A percentile compares a stretch with the other conserved stretches of the same genome.
These are phyloP conservation scores for Trametes sanguinea DNA, from an alignment of 768 basidiomycete species.

Conservation along the genomic window DNA sequence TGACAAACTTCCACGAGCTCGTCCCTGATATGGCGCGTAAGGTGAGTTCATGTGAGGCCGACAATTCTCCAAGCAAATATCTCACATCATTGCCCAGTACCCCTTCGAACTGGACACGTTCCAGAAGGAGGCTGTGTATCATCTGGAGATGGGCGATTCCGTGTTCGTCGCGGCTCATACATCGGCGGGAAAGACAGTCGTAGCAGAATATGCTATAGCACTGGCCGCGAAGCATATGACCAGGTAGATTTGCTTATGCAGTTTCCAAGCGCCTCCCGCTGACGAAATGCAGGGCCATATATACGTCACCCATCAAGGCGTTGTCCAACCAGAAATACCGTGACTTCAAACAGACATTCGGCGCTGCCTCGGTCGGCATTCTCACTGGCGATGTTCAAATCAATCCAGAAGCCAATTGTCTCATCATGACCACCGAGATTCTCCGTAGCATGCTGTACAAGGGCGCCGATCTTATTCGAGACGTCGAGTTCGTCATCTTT, in stretches of 20 bases:
- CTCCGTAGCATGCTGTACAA: slow-evolving; percentile 98
- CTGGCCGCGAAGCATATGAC: slow-evolving; percentile 99
- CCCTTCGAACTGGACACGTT: slow-evolving; percentile 99
- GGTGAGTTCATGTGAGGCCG: slow-evolving; percentile 41
- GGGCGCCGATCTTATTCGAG: slow-evolving; percentile 96
- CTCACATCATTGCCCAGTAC: slow-evolving; percentile 54
- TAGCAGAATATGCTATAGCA: slow-evolving; percentile 98
- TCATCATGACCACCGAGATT: slow-evolving; percentile 99
- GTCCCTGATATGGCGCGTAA: slow-evolving; percentile 97
- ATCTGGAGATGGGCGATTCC: slow-evolving; percentile 94
- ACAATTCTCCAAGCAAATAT: no score
- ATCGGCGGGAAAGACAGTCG: slow-evolving; percentile 98
- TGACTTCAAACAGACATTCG: slow-evolving; percentile 97
- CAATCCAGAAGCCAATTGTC: slow-evolving; percentile 94
- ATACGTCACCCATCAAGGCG: slow-evolving; percentile 98
- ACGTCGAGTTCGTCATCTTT: slow-evolving; percentile 99
- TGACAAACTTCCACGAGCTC: slow-evolving; percentile 86
- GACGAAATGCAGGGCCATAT: slow-evolving; percentile 73
- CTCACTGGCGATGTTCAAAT: slow-evolving; percentile 99
- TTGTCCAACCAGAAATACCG: slow-evolving; percentile 98
- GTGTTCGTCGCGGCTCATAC: slow-evolving; percentile 99
- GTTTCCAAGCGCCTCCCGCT: background rate
- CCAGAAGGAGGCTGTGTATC: slow-evolving; percentile 98
- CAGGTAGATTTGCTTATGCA: slow-evolving; percentile 50
- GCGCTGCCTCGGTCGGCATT: slow-evolving; percentile 88